Conservation (phyloP, 495 filamentous ascomycete species). For the Neurospora sp. region DNA sequence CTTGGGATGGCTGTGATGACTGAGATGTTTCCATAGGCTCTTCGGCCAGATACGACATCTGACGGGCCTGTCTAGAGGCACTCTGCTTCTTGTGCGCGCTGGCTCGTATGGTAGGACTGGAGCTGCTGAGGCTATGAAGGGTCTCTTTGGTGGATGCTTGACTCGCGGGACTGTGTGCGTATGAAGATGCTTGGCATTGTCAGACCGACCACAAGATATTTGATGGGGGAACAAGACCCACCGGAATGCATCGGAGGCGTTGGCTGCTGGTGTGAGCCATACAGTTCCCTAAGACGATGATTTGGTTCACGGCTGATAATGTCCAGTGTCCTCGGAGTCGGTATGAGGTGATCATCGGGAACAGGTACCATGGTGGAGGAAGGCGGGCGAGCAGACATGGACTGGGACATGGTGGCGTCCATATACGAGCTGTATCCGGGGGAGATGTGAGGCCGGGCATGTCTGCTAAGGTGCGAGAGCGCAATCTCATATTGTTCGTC, state of each 20-base stretch:
- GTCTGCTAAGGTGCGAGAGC: slow-evolving; percentile 2
- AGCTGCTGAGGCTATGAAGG: slow-evolving; percentile 1
- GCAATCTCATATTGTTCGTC: background rate
- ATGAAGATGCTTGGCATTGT: background rate
- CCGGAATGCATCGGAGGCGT: background rate
- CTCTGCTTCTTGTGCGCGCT: background rate
- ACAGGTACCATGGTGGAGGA: background rate
- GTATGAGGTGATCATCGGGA: background rate
- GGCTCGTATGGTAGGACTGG: slow-evolving; percentile 9
- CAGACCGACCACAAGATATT: background rate
- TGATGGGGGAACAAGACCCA: background rate
- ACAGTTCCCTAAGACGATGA: background rate
- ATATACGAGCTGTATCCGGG: background rate
- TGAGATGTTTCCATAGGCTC: background rate
- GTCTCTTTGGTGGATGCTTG: background rate
- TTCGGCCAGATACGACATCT: background rate
- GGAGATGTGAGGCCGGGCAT: background rate
- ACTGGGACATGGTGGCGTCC: background rate
- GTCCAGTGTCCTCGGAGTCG: background rate
- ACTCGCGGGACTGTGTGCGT: background rate
- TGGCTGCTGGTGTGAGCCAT: background rate
- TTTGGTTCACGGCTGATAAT: background rate
- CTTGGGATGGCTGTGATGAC: background rate
- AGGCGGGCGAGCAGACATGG: background rate
- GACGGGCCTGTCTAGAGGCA: background rate